These are phyloP conservation scores for Colletotrichum gigasporum DNA, from an alignment of 2,329 filamentous ascomycete genomes.

Conservation along the genomic window DNA sequence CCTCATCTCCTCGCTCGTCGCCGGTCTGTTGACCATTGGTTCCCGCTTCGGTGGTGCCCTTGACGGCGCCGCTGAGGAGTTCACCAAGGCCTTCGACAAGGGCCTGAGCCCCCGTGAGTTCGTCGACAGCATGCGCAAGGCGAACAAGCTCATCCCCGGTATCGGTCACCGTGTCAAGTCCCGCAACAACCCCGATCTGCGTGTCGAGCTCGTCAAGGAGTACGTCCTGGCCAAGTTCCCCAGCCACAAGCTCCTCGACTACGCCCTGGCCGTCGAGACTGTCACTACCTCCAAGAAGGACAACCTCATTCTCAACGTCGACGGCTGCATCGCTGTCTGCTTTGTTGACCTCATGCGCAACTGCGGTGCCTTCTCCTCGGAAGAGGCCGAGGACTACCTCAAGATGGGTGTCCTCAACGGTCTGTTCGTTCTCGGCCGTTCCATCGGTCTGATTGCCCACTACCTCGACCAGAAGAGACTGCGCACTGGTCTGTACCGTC, in stretches of 20 bases:
- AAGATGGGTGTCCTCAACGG: slow-evolving; percentile 99
- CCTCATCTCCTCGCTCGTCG: slow-evolving; percentile 92
- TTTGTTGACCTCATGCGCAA: slow-evolving; percentile 98
- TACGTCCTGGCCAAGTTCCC: slow-evolving; percentile 98
- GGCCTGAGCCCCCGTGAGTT: slow-evolving; percentile 98
- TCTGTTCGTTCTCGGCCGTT: slow-evolving; percentile 96
- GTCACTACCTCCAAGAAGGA: slow-evolving; percentile 99
- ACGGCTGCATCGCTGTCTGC: slow-evolving; percentile 97
- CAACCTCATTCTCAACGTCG: slow-evolving; percentile 99
- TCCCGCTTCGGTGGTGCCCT: slow-evolving; percentile 98
- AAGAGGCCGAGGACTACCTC: slow-evolving; percentile 99
- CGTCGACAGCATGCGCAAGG: slow-evolving; percentile 98
- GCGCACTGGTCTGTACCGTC: slow-evolving; percentile 96
- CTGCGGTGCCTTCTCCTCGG: slow-evolving; percentile 93
- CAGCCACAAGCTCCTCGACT: slow-evolving; percentile 97
- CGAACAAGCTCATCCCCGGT: slow-evolving; percentile 99
- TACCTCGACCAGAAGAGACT: slow-evolving; percentile 99
- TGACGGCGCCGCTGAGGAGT: slow-evolving; percentile 97
- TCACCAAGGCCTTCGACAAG: slow-evolving; percentile 98
- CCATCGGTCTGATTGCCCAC: slow-evolving; percentile 99
- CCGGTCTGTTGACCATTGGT: slow-evolving; percentile 97
- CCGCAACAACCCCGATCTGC: slow-evolving; percentile 98
- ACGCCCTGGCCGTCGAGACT: slow-evolving; percentile 95
- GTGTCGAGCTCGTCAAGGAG: slow-evolving; percentile 99
- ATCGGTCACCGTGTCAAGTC: slow-evolving; percentile 99